Base-by-base conservation (phyloP, 2,329 filamentous ascomycete genomes). In the Purpureocillium lavendulum region DNA sequence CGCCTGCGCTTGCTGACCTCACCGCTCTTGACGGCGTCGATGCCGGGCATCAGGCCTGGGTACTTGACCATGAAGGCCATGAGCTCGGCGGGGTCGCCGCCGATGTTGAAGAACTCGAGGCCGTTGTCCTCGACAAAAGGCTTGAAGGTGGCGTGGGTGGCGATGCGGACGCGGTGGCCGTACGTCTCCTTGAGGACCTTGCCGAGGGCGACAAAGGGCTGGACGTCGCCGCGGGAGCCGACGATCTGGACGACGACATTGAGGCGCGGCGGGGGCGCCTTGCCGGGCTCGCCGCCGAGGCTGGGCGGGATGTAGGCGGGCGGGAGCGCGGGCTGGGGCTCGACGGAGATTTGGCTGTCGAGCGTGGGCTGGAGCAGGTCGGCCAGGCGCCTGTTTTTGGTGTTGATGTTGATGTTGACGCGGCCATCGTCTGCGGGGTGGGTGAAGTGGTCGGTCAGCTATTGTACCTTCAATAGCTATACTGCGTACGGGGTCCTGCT, bases 1-100 rank as follows among this genome's bases (percentile, higher is more conserved):
- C 75, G 79, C 24, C 87, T 73, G 24, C 86, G 71, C 58, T 81
- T 83, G 32, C 75, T 80, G 36, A 94, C 77, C 54, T 92, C 87
- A 7, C 87, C 87, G 46, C 74, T 84, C 43, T 79, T 80, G 36
- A 94, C 61, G 1, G 84, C 80, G 36, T 89, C 82, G 42, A 90
- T 77, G 1, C 83, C 83, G 2, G 87, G 87, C 81, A 94, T 87
- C 26, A 94, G 66, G 0, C 87, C 85, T 0, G 87, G 86, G 49
- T 92, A 84, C 60, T 89, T 89, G 34, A 92, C 87, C 87, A 94
- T 94, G 52, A 90, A 94, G 3, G 87, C 85, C 84, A 87, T 88
- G 33, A 87, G 66, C 51, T 84, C 75, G 2, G 79, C 73, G 2
- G 84, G 84, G 54, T 88, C 82, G 3, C 83, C 84, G n/a, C 83